Evolutionary conservation across 2,329 filamentous ascomycete species (phyloP).

Genomic region (Alternaria incomplexa): DNA sequence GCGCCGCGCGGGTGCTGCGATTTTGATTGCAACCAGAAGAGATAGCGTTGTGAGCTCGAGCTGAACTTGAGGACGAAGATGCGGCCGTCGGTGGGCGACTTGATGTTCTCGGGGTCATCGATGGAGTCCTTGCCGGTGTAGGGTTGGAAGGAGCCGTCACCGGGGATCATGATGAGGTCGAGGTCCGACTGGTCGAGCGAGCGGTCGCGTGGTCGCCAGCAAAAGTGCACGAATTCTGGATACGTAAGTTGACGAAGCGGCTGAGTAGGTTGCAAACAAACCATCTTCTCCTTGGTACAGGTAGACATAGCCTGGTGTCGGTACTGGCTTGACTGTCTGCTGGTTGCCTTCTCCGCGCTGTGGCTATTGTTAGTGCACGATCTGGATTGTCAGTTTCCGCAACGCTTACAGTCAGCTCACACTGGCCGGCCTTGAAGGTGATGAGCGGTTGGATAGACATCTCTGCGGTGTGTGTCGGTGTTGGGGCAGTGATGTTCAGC

Average conservation of each 20-base stretch:
- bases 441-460: slow-evolving; percentile 90
- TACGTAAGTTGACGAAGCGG: slow-evolving; percentile 16
- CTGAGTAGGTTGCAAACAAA: slow-evolving; percentile 42
- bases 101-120: slow-evolving; percentile 63
- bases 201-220: slow-evolving; percentile 84
- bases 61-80: slow-evolving; percentile 93
- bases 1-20: slow-evolving; percentile 72
- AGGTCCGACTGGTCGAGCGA: slow-evolving; percentile 76
- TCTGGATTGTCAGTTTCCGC: slow-evolving; percentile 16
- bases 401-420: slow-evolving; percentile 75
- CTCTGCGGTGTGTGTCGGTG: slow-evolving; percentile 14
- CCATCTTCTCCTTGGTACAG: slow-evolving; percentile 86
- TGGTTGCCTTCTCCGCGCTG: slow-evolving; percentile 34
- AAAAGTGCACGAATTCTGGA: slow-evolving; percentile 89
- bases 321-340: slow-evolving; percentile 72
- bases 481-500: slow-evolving; percentile 12
- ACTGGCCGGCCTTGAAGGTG: slow-evolving; percentile 94
- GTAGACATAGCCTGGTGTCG: slow-evolving; percentile 85
- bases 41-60: slow-evolving; percentile 86
- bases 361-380: slow-evolving; percentile 21
- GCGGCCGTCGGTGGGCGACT: slow-evolving; percentile 76
- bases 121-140: slow-evolving; percentile 65
- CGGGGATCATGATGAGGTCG: slow-evolving; percentile 92
- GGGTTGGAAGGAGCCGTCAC: slow-evolving; percentile 84
- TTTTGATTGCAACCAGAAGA: slow-evolving; percentile 97